Conservation (phyloP, 306 rosid species). For the Sesbania bispinosa region DNA sequence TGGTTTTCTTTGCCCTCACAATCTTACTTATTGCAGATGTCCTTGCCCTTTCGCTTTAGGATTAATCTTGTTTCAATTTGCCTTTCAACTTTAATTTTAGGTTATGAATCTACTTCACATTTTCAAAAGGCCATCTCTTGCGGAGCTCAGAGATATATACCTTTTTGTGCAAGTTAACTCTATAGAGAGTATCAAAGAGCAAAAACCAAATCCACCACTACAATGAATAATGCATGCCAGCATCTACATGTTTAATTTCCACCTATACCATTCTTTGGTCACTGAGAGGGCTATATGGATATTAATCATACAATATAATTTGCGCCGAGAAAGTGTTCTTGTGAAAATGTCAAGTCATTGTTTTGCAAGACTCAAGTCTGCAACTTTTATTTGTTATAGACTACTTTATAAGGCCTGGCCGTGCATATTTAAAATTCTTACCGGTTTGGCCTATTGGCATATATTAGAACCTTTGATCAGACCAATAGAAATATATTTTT, state of each 20-base stretch:
- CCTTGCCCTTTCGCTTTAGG: conserved; percentile 14
- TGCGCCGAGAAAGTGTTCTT: too few relatives aligned
- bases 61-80: neutral
- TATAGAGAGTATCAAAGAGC: neutral
- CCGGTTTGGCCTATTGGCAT: too few relatives aligned
- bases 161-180: neutral
- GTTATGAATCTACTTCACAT: neutral
- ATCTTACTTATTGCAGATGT: neutral
- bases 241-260: neutral
- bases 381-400: too few relatives aligned
- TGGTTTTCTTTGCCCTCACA: neutral
- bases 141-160: neutral
- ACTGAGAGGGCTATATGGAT: too few relatives aligned
- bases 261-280: neutral
- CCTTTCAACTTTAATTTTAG: neutral
- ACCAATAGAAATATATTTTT: too few relatives aligned
- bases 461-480: too few relatives aligned
- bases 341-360: too few relatives aligned
- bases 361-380: too few relatives aligned
- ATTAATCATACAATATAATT: too few relatives aligned
- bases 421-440: too few relatives aligned
- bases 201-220: conserved; percentile 3
- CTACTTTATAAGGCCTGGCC: too few relatives aligned
- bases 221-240: neutral
- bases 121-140: conserved; percentile 18